Base-by-base conservation (phyloP, 352 stramenopile species). In the Phytophthora ramorum region DNA sequence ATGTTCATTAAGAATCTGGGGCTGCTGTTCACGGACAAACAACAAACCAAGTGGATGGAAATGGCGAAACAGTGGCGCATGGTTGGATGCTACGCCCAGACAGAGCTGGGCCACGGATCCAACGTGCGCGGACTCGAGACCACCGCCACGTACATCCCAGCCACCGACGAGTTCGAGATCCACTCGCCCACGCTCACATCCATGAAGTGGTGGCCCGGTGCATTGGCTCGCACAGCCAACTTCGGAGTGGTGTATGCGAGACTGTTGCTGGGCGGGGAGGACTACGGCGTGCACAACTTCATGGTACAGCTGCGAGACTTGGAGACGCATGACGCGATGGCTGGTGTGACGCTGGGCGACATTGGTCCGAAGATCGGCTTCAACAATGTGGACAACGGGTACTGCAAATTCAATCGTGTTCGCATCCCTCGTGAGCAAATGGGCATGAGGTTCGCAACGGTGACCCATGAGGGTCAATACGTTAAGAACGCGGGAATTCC, bases 141-240 rank as follows among this genome's bases (percentile, higher is more conserved):
- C 2, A 99, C 95, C 4, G 97, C 96, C 24, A 98, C 92, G 9
- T 99, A 97, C 77, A 62, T 97, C 28, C 81, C 79, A 16, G 81
- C 91, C 34, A 88, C 72, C 1, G 85, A 98, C 58, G 93, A 97
- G 72, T 99, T 97, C 56, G 83, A 98, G 34, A 97, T 99, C 57
- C 75, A 99, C 77, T 97, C 93, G 26, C 97, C 97, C 0, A 98
- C 95, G 9, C 69, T 99, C 41, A 98, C 91, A 9, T 93, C 87
- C 37, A 90, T 85, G 63, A 99, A 99, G 73, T 99, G 97, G 85
- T 99, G 97, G 97, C 95, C 95, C 8, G 96, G 96, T 26, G 97
- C 92, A 2, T 86, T 97, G 28, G 98, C 95, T 63, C 88, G 97
- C 66, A 97, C 96, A 19, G 97, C 97, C 79, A 94, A 98, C 28